These are phyloP conservation scores for Cyberlindnera maritima DNA, from an alignment of 805 yeast species.

Conservation along the genomic window DNA sequence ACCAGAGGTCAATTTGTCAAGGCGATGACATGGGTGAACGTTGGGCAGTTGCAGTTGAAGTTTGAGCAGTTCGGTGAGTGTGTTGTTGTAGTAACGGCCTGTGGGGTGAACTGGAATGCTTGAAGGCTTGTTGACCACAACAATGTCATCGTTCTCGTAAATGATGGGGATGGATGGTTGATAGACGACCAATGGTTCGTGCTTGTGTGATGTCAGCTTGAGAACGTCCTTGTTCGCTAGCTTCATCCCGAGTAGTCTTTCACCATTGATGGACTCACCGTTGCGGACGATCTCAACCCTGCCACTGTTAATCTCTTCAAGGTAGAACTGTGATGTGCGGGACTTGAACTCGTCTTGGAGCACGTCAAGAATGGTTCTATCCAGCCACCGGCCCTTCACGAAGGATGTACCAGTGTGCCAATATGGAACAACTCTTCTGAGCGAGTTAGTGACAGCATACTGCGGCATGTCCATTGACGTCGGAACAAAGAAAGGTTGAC, in stretches of 20 bases:
- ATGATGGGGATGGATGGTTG: conserved; percentile 31
- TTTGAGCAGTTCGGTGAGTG: conserved; percentile 77
- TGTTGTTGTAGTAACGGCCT: conserved; percentile 73
- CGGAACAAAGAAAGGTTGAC: background rate
- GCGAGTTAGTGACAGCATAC: conserved; percentile 13
- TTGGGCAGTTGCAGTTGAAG: conserved; percentile 47
- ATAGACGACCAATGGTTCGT: conserved; percentile 59
- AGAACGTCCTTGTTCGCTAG: conserved; percentile 28
- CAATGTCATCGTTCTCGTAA: conserved; percentile 50
- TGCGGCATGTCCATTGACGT: conserved; percentile 6
- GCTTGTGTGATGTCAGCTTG: conserved; percentile 62
- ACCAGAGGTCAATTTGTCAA: conserved; percentile 91
- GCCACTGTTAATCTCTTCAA: conserved; percentile 10
- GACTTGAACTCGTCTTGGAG: conserved; percentile 22
- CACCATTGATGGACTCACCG: background rate
- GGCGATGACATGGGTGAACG: conserved; percentile 64
- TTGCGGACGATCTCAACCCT: conserved; percentile 13
- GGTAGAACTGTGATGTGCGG: conserved; percentile 13
- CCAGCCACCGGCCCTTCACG: conserved; percentile 28
- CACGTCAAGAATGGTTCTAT: conserved; percentile 20
- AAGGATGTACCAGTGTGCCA: conserved; percentile 16
- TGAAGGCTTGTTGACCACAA: conserved; percentile 89
- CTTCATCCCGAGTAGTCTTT: conserved; percentile 7
- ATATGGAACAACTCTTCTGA: conserved; percentile 78
- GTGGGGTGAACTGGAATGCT: conserved; percentile 97